These are phyloP conservation scores for Leishmania tarentolae DNA, from an alignment of 208 protist genomes.

Conservation along the genomic window DNA sequence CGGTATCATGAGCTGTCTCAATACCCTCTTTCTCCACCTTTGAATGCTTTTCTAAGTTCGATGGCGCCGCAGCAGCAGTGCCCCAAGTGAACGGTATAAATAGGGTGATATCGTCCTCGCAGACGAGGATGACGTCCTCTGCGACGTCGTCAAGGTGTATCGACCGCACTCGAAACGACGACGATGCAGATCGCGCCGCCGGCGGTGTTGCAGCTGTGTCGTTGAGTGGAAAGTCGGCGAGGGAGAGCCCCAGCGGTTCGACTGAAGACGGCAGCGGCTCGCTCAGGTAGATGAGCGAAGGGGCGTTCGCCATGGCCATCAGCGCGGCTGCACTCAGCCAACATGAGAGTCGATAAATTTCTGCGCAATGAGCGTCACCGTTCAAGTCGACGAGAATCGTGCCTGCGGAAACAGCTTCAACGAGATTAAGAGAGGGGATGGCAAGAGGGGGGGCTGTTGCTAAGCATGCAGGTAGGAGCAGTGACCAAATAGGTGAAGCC, in stretches of 20 bases:
- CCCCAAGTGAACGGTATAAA: slow-evolving; percentile 16
- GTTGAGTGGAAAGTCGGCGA: neutral
- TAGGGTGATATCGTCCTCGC: slow-evolving; percentile 37
- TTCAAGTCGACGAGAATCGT: neutral
- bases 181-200: neutral
- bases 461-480: neutral
- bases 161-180: slow-evolving; percentile 27
- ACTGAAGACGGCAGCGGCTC: slow-evolving; percentile 7
- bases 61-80: neutral
- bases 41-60: neutral
- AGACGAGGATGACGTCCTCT: slow-evolving; percentile 54
- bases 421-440: neutral
- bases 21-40: neutral
- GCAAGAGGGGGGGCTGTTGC: neutral
- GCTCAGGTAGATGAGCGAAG: slow-evolving; percentile 4
- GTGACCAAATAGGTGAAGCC: neutral
- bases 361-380: neutral
- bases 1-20: neutral
- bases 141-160: slow-evolving; percentile 63
- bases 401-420: too few relatives aligned
- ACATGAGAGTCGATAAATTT: neutral
- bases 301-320: neutral
- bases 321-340: neutral
- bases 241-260: slow-evolving; percentile 1
- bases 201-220: neutral